A percentile compares a stretch with the other conserved stretches of the same genome.
Evolutionary conservation across 306 rosid species (phyloP).

Genomic region (Ormosia emarginata): DNA sequence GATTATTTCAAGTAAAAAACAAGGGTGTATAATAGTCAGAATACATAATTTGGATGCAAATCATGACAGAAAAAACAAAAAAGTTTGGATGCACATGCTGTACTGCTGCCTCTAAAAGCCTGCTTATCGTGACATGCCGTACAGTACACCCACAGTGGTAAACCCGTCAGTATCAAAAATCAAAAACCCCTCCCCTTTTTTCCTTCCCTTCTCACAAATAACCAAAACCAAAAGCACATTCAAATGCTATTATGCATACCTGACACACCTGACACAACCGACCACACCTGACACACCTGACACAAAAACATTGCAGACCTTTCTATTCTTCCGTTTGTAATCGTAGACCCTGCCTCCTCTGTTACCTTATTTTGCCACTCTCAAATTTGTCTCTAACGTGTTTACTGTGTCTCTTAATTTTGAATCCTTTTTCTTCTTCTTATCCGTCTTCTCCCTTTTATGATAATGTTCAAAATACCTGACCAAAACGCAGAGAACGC

Average conservation of each 20-base stretch:
- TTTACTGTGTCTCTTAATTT: not conserved
- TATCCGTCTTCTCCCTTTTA: no score
- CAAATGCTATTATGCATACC: not conserved
- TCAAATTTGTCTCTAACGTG: not conserved
- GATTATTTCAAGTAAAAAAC: no score
- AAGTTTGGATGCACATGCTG: no score
- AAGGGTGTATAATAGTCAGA: no score
- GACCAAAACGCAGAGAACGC: conserved; percentile 12
- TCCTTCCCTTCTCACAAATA: not conserved
- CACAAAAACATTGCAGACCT: not conserved
- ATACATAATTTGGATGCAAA: no score
- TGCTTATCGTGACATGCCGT: no score
- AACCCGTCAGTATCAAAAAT: no score
- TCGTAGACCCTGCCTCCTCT: not conserved
- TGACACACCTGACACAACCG: not conserved
- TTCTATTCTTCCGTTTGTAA: not conserved
- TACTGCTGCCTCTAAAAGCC: no score
- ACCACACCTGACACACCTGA: not conserved
- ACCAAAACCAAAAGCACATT: conserved; percentile 5
- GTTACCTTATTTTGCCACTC: not conserved
- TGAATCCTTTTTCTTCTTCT: not conserved
- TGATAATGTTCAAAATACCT: conserved; percentile 6
- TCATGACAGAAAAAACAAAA: no score
- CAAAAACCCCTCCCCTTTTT: no score
- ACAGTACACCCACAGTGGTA: no score